Evolutionary conservation across 352 stramenopile genomes (phyloP).

Genomic region (Nothophytophthora sp.): DNA sequence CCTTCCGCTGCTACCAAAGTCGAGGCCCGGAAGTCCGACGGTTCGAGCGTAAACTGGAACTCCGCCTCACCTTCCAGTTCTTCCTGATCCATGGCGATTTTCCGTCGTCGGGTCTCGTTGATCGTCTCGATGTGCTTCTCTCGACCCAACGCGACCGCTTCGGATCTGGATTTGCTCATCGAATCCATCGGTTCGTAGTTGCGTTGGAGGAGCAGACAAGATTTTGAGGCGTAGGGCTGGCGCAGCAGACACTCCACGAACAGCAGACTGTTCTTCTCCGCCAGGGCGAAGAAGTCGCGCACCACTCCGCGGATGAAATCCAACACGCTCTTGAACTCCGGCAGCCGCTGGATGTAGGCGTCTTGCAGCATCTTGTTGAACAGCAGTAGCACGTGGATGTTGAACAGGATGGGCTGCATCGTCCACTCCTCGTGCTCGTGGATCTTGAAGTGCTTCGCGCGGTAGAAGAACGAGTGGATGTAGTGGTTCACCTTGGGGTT

Average conservation of each 20-base stretch:
- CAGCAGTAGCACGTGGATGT: conserved; percentile 75
- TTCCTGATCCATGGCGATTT: conserved; percentile 71
- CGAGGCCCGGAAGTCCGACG: conserved; percentile 62
- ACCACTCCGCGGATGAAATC: conserved; percentile 83
- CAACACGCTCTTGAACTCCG: conserved; percentile 68
- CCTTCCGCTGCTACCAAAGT: conserved; percentile 32
- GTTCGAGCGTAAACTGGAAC: conserved; percentile 70
- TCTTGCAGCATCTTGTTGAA: conserved; percentile 91
- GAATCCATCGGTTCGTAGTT: conserved; percentile 75
- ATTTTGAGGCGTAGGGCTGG: conserved; percentile 67
- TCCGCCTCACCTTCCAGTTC: conserved; percentile 82
- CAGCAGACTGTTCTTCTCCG: conserved; percentile 78
- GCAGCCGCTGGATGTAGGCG: conserved; percentile 49
- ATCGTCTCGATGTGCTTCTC: conserved; percentile 58
- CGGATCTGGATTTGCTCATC: conserved; percentile 58
- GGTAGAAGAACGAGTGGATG: conserved; percentile 89
- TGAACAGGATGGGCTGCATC: conserved; percentile 87
- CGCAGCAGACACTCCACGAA: conserved; percentile 79
- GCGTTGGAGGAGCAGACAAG: conserved; percentile 71
- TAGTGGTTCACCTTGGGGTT: conserved; percentile 87
- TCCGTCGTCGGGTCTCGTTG: conserved; percentile 65
- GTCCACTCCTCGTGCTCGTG: conserved; percentile 73
- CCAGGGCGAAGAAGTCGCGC: conserved; percentile 77
- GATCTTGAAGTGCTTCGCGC: conserved; percentile 81
- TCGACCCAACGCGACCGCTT: conserved; percentile 62